Conservation (phyloP, 1,284 basidiomycete genomes). For the Naganishia albida region DNA sequence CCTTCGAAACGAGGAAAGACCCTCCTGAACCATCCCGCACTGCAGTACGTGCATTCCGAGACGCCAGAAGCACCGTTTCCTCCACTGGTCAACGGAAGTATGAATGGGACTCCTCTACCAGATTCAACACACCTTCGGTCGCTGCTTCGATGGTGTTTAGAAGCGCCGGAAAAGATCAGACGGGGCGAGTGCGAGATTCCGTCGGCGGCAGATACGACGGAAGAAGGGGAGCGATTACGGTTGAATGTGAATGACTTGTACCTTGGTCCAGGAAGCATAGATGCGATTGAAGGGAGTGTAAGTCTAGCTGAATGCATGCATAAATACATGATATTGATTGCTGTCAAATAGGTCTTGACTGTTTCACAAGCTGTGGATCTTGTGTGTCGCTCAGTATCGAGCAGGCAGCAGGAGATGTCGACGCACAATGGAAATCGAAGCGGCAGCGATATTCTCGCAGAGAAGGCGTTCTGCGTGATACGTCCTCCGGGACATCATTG, state of each 20-base stretch:
- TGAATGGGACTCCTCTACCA: conserved; percentile 32
- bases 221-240: conserved; percentile 57
- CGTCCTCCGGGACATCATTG: conserved; percentile 91
- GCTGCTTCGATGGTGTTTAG: conserved; percentile 61
- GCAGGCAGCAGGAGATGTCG: background rate
- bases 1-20: conserved; percentile 12
- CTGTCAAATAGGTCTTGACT: conserved; percentile 55
- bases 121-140: conserved; percentile 46
- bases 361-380: conserved; percentile 81
- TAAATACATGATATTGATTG: background rate
- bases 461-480: conserved; percentile 75
- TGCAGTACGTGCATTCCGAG: conserved; percentile 28
- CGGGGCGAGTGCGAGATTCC: conserved; percentile 78
- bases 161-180: conserved; percentile 67
- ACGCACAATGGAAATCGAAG: background rate
- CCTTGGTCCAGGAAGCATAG: conserved; percentile 60
- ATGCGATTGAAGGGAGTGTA: conserved; percentile 50
- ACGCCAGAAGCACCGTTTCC: conserved; percentile 46
- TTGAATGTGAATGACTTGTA: conserved; percentile 76
- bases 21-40: conserved; percentile 8
- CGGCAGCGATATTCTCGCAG: conserved; percentile 25
- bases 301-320: conserved; percentile 55
- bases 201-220: background rate
- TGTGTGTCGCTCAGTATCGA: conserved; percentile 37
- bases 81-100: conserved; percentile 36